Evolutionary conservation across 2,329 filamentous ascomycete species (phyloP).

Genomic region (Trichoderma semiorbis): DNA sequence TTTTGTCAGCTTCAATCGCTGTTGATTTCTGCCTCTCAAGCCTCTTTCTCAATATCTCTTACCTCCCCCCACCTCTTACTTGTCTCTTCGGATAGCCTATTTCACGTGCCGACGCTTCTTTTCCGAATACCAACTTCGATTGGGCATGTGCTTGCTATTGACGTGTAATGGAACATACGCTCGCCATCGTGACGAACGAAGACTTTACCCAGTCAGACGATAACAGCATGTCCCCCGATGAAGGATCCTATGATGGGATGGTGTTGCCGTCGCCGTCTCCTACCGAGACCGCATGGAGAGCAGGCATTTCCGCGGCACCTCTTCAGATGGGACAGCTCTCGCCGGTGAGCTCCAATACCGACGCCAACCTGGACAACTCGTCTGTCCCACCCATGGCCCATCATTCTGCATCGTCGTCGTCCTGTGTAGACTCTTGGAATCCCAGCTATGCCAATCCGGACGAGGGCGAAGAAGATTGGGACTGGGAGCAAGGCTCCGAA

Average conservation of each 20-base stretch:
- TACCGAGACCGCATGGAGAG: conserved; percentile 31
- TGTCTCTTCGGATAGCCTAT: neutral
- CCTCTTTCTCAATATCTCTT: neutral
- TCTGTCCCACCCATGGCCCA: conserved; percentile 42
- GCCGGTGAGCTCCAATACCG: conserved; percentile 50
- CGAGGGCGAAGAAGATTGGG: conserved; percentile 46
- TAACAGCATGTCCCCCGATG: conserved; percentile 45
- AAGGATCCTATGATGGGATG: conserved; percentile 30
- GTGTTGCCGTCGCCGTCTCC: conserved; percentile 33
- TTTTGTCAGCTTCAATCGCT: neutral
- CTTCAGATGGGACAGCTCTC: conserved; percentile 49
- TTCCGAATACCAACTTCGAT: neutral
- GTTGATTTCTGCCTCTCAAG: neutral
- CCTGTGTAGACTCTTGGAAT: conserved; percentile 45
- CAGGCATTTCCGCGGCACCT: conserved; percentile 26
- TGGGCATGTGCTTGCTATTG: conserved; percentile 41
- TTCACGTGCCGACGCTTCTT: neutral
- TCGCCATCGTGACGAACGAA: conserved; percentile 41
- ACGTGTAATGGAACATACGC: conserved; percentile 47
- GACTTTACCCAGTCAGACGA: conserved; percentile 46
- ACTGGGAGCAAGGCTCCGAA: conserved; percentile 49
- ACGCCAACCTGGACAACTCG: conserved; percentile 39
- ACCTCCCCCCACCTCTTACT: conserved; percentile 2
- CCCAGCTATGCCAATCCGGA: conserved; percentile 39
- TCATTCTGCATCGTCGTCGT: conserved; percentile 44